Conservation (phyloP, 257 asterid genomes). For the Solanum appendiculatum region DNA sequence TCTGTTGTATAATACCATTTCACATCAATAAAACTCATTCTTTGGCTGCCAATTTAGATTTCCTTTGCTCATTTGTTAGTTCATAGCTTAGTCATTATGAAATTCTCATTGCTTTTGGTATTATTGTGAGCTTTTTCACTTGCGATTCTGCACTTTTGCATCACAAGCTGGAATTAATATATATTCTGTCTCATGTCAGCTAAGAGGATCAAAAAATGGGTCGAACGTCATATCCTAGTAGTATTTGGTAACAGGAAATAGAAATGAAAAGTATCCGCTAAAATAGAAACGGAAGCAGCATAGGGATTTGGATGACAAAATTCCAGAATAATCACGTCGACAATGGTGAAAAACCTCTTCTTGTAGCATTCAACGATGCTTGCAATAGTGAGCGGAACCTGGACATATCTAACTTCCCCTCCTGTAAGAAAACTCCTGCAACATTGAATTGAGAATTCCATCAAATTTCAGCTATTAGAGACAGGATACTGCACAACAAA, state of each 20-base stretch:
- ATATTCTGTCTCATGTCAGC: background rate
- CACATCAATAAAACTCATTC: background rate
- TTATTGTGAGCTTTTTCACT: background rate
- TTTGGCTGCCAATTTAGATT: background rate
- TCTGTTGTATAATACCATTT: background rate
- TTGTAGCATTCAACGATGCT: constrained; percentile 73
- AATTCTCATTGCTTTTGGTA: background rate
- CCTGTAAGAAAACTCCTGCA: background rate
- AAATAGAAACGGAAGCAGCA: background rate
- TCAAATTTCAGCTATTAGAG: background rate
- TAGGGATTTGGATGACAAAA: background rate
- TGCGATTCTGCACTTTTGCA: background rate
- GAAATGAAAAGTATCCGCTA: background rate
- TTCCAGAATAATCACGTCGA: background rate
- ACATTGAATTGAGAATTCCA: background rate
- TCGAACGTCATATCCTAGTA: background rate
- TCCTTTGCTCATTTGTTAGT: background rate
- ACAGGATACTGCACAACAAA: background rate
- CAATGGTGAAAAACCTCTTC: constrained; percentile 34
- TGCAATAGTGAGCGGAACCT: constrained; percentile 68
- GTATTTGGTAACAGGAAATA: background rate
- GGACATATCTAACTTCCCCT: constrained; percentile 36
- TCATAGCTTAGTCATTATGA: background rate
- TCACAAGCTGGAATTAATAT: background rate
- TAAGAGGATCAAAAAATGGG: background rate